Base-by-base conservation (phyloP, 2,329 filamentous ascomycete species). In the Aspergillus persii region DNA sequence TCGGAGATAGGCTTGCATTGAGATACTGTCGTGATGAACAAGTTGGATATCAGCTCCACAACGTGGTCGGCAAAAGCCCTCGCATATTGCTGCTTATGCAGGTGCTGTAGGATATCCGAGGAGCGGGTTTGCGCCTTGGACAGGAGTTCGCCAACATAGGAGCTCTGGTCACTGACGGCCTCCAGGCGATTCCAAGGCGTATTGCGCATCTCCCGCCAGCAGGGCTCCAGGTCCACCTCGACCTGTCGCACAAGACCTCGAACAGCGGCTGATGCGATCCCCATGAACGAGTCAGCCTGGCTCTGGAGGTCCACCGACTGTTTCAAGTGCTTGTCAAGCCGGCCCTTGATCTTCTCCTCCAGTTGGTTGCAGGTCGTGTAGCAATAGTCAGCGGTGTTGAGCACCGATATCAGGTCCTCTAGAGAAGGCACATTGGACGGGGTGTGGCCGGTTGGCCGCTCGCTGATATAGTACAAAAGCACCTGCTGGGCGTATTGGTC, bases 331-430 rank as follows among this genome's bases (percentile, higher is more conserved):
- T 85, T 82, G 64, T 98, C 95, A 63, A 99, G 92, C 8, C 92
- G 87, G 68, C 90, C 89, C 77, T 92, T 94, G 75, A 99, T 93
- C 74, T 91, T 96, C 69, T 98, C 93, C 73, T 98, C 94, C 0
- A 99, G 83, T 71, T 98, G 94, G 51, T 88, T 92, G 52, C 92
- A 95, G 31, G 96, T 98, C 29, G 86, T 87, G 71, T 97, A 94
- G 85, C 95, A 99, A 74, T 98, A 99, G 71, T 99, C 95, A 0
- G 95, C 94, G 1, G 95, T 98, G 72, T 99, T 99, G 51, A 99
- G 81, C 1, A 98, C 92, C 3, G 96, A 80, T 12, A 97, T 84
- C 3, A 90, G 85, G 63, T 96, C 90, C 68, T 96, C 88, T 2
- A 95, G 63, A 6, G 75, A 74, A 2, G 78, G 77, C n/a, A 74